These are phyloP conservation scores for Populus hybrid DNA, from an alignment of 441 rosid species.

Conservation along the genomic window DNA sequence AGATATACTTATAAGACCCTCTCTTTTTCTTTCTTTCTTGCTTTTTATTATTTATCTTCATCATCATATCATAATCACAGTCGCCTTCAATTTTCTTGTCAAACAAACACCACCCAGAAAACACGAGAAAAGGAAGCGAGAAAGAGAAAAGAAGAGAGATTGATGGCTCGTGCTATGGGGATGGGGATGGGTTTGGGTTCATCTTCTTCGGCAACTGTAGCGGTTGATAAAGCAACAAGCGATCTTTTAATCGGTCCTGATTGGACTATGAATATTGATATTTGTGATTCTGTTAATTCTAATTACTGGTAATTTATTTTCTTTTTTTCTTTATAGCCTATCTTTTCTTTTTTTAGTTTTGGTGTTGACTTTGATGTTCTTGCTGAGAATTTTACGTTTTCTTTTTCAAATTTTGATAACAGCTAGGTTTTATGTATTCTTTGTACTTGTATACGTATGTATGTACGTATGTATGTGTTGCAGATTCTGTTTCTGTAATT, in stretches of 20 bases:
- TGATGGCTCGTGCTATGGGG: conserved; percentile 10
- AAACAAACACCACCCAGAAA: not conserved
- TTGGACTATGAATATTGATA: too few relatives aligned
- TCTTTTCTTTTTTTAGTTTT: not conserved
- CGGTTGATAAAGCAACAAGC: conserved; percentile 97
- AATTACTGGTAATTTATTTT: not conserved
- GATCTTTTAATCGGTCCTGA: conserved; percentile 18
- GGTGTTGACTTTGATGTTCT: not conserved
- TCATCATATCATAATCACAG: not conserved
- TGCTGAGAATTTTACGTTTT: not conserved
- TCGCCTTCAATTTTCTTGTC: not conserved
- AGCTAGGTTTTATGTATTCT: not conserved
- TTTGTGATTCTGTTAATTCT: not conserved
- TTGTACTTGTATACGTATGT: not conserved
- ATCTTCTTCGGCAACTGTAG: conserved; percentile 77
- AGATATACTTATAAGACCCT: too few relatives aligned
- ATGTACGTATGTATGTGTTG: not conserved
- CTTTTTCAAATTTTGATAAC: not conserved
- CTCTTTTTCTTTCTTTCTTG: not conserved
- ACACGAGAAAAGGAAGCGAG: not conserved
- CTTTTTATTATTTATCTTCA: not conserved
- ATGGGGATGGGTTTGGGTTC: conserved; percentile 29
- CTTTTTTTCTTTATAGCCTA: not conserved
- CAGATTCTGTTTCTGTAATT: not conserved
- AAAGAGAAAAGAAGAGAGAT: conserved; percentile 13